Evolutionary conservation across 73 alveolate genomes (phyloP), one percentile per base, ranked within the genome.

Genomic region (Paramecium sonneborni): DNA sequence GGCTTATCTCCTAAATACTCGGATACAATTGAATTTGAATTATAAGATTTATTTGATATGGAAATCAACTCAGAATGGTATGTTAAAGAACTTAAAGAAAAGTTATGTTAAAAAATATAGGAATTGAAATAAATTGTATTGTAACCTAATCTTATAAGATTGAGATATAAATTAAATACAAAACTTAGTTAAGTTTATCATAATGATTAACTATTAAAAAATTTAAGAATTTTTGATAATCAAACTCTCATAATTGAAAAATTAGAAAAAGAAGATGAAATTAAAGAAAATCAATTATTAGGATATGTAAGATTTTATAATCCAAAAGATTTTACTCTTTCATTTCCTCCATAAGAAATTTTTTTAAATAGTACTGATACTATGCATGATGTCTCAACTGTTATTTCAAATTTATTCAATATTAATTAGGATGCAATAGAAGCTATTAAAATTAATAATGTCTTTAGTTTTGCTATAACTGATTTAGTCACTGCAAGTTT

Each of bases 401-500:
- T 23, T 15, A 43, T 79, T 10, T 39, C 44, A 41, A 18, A 43
- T 9, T 9, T 12, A 23, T 79, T 43, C 12, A 79, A 79, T 24
- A 79, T 79, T 18, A 26, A 39, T 44, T 20, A 41, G 41, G 90
- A 79, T 79, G 69, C 41, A 3, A 79, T 79, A 1, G 90, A 79
- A 46, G 90, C 76, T 3, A 46, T 79, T 26, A 79, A 79, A 79
- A 79, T 79, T 5, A 79, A 79, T 35, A 79, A 79, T 44, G 11
- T 79, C 15, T 79, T 23, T 21, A 18, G 90, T 43, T 79, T 79
- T 46, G 7, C 74, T 3, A 38, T 79, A 0, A 79, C 90, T n/a
- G 90, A 79, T 79, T 43, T 79, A 79, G 90, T 79, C 21, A 79
- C 74, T 43, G 69, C 90, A 41, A 43, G 76, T 46, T 79, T 43